phyloP scores from a whole-genome alignment of 2,329 filamentous ascomycete genomes.

The Graphiopsis chlorocephala region DNA sequence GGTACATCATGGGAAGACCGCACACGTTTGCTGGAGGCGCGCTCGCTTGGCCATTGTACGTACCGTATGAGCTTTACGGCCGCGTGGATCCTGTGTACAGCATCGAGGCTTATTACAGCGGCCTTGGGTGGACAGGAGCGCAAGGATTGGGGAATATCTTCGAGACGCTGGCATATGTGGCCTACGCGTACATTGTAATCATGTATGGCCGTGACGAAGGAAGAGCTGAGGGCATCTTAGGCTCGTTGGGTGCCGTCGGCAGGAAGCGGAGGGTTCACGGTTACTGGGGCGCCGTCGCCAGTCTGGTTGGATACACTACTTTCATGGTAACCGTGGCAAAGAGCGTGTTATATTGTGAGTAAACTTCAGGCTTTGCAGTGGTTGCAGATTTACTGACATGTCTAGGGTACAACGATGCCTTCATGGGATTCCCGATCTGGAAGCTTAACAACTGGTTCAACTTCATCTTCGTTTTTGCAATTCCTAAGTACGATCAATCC shows the following conservation, averaged over 20 bases:
- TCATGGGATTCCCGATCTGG: conserved; percentile 28
- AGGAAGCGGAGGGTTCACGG: conserved; percentile 53
- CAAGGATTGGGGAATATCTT: conserved; percentile 68
- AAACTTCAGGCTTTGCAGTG: neutral
- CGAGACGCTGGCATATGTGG: conserved; percentile 64
- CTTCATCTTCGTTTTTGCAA: conserved; percentile 59
- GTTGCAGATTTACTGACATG: neutral
- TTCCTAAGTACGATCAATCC: conserved; percentile 58
- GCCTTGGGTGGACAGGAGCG: conserved; percentile 73
- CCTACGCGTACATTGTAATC: conserved; percentile 58
- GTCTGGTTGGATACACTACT: conserved; percentile 58
- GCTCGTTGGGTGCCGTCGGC: conserved; percentile 47
- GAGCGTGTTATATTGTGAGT: conserved; percentile 61
- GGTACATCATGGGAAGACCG: conserved; percentile 76
- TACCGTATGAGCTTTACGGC: conserved; percentile 78
- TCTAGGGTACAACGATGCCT: conserved; percentile 56
- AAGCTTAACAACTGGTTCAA: conserved; percentile 7
- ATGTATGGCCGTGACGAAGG: conserved; percentile 39
- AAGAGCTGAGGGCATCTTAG: conserved; percentile 39
- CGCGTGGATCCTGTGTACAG: conserved; percentile 79
- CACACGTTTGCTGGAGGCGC: conserved; percentile 76
- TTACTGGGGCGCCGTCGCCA: conserved; percentile 52
- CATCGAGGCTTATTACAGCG: conserved; percentile 64
- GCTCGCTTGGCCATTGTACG: conserved; percentile 69
- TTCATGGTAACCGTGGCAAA: conserved; percentile 66